Evolutionary conservation across 116 monocot genomes (phyloP), one percentile per base, ranked within the genome.

Genomic region (Zostera marina): DNA sequence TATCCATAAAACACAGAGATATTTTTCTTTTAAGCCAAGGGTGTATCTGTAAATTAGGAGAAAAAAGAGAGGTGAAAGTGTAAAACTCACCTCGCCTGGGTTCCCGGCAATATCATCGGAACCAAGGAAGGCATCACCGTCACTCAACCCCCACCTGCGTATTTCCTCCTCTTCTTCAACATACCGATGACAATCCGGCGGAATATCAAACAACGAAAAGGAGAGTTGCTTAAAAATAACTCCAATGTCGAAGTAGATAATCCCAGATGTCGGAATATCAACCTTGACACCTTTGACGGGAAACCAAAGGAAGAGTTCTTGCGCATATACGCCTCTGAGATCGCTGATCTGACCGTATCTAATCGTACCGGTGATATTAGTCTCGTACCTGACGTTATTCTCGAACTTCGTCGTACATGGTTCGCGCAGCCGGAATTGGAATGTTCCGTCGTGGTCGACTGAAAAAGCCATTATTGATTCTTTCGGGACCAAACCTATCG

Each of bases 261-360:
- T 17, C 24, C 80, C 80, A 42, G 80, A 79, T 43, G 59, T 67
- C 4, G 79, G 79, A 26, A 74, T 42, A 56, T 71, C 68, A 20
- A 79, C 79, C 53, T 68, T 60, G 52, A 80, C 76, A 6, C 57
- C 68, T 26, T 61, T 63, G 11, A 80, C 73, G 22, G 80, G 76
- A 42, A 80, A 73, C 80, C 80, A 80, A 44, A 80, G 76, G 63
- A 80, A 80, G 42, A 80, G 72, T 7, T 80, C 80, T 69, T 80
- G 68, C 5, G 80, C 80, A 2, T 69, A 53, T 13, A 80, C 58
- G 40, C 80, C 80, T n/a, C 65, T 67, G 22, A 80, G 49, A 7
- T 56, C 41, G 15, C 61, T 61, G 68, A 80, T 80, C 72, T 66
- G 68, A 13, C 76, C 80, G 58, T 63, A 69, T 21, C 69, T 53